Percentiles rank a stretch among this genome's conserved stretches.
These are phyloP conservation scores for Macadamia integrifolia DNA, from an alignment of 164 flowering plant species.

Conservation along the genomic window DNA sequence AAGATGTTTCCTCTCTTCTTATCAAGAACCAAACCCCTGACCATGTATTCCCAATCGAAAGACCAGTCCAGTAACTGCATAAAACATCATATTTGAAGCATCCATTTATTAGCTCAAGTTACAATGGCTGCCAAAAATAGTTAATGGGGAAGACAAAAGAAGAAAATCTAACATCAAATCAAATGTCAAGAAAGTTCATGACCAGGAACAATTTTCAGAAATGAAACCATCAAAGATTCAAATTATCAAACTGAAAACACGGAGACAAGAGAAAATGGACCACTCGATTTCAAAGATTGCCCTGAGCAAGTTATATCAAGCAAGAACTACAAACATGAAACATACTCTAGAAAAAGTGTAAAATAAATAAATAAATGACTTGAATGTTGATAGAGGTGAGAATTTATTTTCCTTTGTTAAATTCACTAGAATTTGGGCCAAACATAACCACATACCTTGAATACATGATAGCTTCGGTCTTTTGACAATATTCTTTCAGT, in stretches of 20 bases:
- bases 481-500: no score
- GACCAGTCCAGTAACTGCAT: slow-evolving; percentile 81
- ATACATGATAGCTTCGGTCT: no score
- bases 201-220: no score
- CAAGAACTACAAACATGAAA: background rate
- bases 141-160: background rate
- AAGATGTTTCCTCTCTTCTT: slow-evolving; percentile 95
- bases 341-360: no score
- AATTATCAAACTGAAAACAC: background rate
- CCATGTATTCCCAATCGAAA: slow-evolving; percentile 98
- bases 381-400: no score
- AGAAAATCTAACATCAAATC: background rate
- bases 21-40: slow-evolving; percentile 93
- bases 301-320: background rate
- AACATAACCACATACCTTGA: no score
- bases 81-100: slow-evolving; percentile 7
- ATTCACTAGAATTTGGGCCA: no score
- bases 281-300: background rate
- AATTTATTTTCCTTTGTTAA: no score
- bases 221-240: background rate
- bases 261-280: background rate
- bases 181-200: background rate
- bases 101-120: background rate
- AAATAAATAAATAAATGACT: no score
- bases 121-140: background rate